Percentiles rank a stretch among this genome's conserved stretches.
Conservation (phyloP, 257 asterid species). For the Scutellaria minor region DNA sequence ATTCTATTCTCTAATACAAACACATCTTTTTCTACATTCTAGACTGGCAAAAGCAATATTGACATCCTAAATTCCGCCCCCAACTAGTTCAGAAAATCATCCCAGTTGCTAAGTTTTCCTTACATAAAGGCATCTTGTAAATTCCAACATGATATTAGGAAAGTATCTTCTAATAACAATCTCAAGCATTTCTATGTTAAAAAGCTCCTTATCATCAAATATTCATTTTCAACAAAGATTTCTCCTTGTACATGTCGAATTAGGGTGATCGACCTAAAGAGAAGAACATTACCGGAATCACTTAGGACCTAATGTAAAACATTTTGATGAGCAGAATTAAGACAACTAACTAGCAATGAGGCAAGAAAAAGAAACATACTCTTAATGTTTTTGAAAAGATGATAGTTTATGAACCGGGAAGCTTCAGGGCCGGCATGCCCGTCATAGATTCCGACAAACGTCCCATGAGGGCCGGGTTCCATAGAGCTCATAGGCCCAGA, state of each 20-base stretch:
- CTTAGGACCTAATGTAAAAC: conserved; percentile 1
- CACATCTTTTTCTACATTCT: not conserved
- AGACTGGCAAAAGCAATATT: not conserved
- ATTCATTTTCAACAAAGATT: conserved; percentile 26
- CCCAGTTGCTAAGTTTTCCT: conserved; percentile 12
- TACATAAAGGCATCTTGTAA: conserved; percentile 4
- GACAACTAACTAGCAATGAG: not conserved
- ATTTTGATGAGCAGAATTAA: no score
- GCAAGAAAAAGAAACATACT: conserved; percentile 50
- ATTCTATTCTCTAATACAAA: not conserved
- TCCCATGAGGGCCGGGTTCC: conserved; percentile 69
- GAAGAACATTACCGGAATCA: conserved; percentile 17
- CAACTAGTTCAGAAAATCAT: conserved; percentile 36
- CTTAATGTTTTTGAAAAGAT: conserved; percentile 70
- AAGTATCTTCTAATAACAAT: conserved; percentile 24
- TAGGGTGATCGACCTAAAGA: conserved; percentile 19
- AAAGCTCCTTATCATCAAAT: conserved; percentile 20
- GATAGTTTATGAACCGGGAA: conserved; percentile 59
- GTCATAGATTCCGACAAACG: conserved; percentile 89
- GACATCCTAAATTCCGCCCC: not conserved
- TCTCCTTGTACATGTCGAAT: conserved; percentile 16
- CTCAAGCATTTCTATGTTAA: conserved; percentile 17
- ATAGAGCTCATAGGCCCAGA: conserved; percentile 73
- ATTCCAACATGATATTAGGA: conserved; percentile 16
- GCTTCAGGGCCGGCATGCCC: conserved; percentile 95